Evolutionary conservation across 495 filamentous ascomycete genomes (phyloP).

Genomic region (Platismatia glauca): DNA sequence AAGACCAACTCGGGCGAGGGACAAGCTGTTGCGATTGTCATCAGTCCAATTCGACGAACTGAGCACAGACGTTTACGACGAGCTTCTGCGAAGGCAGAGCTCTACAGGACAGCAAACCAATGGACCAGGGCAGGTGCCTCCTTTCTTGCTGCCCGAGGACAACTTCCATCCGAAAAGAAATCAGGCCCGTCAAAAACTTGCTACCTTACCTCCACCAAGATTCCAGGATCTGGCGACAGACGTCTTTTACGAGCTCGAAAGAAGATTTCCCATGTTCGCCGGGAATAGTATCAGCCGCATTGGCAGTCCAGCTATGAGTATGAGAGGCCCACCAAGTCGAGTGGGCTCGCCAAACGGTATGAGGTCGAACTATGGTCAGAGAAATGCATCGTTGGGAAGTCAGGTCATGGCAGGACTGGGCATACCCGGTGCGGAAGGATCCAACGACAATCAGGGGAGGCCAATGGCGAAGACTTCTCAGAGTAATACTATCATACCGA

Average conservation of each 20-base stretch:
- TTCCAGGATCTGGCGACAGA: slow-evolving; percentile 91
- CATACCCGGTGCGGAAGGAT: slow-evolving; percentile 37
- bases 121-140: slow-evolving; percentile 40
- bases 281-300: slow-evolving; percentile 55
- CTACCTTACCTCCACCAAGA: slow-evolving; percentile 69
- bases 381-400: slow-evolving; percentile 38
- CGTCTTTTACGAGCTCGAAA: slow-evolving; percentile 88
- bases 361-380: slow-evolving; percentile 30
- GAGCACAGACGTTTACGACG: slow-evolving; percentile 95
- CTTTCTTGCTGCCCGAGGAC: slow-evolving; percentile 68
- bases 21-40: slow-evolving; percentile 84
- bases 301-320: slow-evolving; percentile 56
- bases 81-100: slow-evolving; percentile 77
- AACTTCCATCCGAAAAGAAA: slow-evolving; percentile 96
- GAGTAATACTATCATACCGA: slow-evolving; percentile 91
- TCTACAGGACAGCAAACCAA: slow-evolving; percentile 39
- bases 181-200: slow-evolving; percentile 87
- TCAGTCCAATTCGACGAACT: slow-evolving; percentile 92
- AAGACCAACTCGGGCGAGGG: slow-evolving; percentile 76
- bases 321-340: slow-evolving; percentile 41
- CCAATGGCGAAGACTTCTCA: slow-evolving; percentile 87
- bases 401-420: slow-evolving; percentile 26
- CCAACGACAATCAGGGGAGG: slow-evolving; percentile 41
- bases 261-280: slow-evolving; percentile 76
- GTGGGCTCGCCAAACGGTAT: slow-evolving; percentile 47